Evolutionary conservation across 2,329 filamentous ascomycete species (phyloP), one percentile per base, ranked within the genome.

Genomic region (Ceratocystis harringtonii): DNA sequence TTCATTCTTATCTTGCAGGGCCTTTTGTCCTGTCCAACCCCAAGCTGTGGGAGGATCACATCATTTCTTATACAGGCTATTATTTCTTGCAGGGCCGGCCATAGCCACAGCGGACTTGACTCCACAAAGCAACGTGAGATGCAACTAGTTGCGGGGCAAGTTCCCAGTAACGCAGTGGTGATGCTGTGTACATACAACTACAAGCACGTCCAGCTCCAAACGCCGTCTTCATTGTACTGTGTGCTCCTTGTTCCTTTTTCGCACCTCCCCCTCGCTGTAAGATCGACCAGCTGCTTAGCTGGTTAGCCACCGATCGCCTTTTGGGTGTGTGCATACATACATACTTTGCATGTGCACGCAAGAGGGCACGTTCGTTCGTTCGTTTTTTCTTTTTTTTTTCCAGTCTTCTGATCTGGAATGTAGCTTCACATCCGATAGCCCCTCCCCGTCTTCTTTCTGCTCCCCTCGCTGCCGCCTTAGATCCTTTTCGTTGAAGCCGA

Each of bases 21-120:
- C 28, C 55, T 58, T 58, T 58, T 58, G 55, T 58, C 28, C 10
- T 36, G 28, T 12, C 55, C 55, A 58, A 58, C 55, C 55, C 55
- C 55, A n/a, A 32, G 32, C 3, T 7, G 55, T 15, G 7, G 17
- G 12, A 5, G 55, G 25, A 58, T 58, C 28, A 25, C 36, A 41
- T 41, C 36, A 36, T 22, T 58, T 30, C 55, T 58, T 58, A n/a
- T 36, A 12, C 32, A n/a, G 55, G 55, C 17, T n/a, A 36, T 5
- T n/a, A 58, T 58, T n/a, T 58, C 55, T 58, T 58, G 25, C 55
- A 30, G 12, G 17, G 15, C 28, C 32, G 17, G 15, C 55, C 32
- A 58, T 2, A 22, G 48, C 19, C 19, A 19, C 22, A 10, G 22
- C 22, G 19, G 22, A 15, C 48, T 52, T 52, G 25, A 4, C 22